These are phyloP conservation scores for Orbilia javanica DNA, from an alignment of 2,329 filamentous ascomycete species.

Conservation along the genomic window DNA sequence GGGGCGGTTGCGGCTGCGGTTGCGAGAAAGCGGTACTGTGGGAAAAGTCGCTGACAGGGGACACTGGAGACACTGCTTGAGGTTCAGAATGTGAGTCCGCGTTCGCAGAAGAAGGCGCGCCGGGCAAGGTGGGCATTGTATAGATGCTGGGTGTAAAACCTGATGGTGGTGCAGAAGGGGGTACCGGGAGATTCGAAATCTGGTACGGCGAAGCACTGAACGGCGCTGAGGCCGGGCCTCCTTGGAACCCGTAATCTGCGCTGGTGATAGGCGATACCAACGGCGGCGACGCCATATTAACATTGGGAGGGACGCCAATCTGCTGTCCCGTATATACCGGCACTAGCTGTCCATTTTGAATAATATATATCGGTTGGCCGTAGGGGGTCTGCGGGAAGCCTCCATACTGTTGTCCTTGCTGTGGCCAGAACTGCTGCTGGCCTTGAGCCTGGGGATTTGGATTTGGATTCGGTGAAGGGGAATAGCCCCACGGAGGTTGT, in stretches of 20 bases:
- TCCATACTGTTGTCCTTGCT: constrained; percentile 40
- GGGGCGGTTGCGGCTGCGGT: neutral
- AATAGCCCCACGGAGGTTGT: constrained; percentile 36
- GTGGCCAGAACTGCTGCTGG: constrained; percentile 45
- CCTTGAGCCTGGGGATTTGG: constrained; percentile 27
- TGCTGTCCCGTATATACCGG: constrained; percentile 47
- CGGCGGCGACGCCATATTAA: constrained; percentile 1
- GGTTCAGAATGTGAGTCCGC: constrained; percentile 17
- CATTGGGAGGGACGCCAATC: constrained; percentile 20
- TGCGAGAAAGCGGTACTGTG: constrained; percentile 23
- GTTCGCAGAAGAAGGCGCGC: neutral
- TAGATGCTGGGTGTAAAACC: constrained; percentile 30
- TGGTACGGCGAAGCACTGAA: constrained; percentile 38
- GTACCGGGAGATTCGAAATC: constrained; percentile 44
- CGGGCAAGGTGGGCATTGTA: neutral
- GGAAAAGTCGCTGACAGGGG: constrained; percentile 35
- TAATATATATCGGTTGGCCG: constrained; percentile 43
- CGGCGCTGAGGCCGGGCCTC: constrained; percentile 23
- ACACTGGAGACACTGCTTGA: constrained; percentile 35
- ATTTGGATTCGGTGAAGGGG: constrained; percentile 34
- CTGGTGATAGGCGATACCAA: constrained; percentile 26
- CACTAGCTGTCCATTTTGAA: constrained; percentile 52
- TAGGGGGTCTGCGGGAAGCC: constrained; percentile 43
- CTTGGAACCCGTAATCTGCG: neutral
- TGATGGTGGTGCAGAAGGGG: constrained; percentile 42